Conservation (phyloP, 2,329 filamentous ascomycete genomes). For the Aotearoamyces nothofagi region DNA sequence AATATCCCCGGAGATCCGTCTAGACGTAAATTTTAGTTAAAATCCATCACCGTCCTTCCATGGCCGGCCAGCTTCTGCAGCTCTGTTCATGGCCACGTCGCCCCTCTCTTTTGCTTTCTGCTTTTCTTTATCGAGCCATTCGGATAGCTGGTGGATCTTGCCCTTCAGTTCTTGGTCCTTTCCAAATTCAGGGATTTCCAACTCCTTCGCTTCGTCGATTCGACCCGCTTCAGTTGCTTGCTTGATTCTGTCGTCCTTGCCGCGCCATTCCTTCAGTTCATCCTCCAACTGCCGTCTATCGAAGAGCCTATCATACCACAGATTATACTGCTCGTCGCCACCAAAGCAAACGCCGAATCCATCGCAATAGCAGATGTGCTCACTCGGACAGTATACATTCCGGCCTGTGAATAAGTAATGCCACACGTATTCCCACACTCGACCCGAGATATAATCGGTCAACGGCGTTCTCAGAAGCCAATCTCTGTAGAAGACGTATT, state of each 20-base stretch:
- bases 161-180: constrained; percentile 1
- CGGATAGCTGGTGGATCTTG: not conserved
- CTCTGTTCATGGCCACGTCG: constrained; percentile 1
- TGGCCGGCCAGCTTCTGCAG: constrained; percentile 1
- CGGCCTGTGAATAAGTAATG: constrained; percentile 24
- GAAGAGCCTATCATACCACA: constrained; percentile 4
- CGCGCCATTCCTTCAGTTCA: constrained; percentile 1
- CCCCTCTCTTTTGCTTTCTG: constrained; percentile 1
- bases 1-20: no score
- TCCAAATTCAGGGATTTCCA: constrained; percentile 3
- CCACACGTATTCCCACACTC: constrained; percentile 51
- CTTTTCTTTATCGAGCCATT: not conserved
- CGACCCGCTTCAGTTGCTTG: not conserved
- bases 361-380: constrained; percentile 18
- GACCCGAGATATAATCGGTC: constrained; percentile 36
- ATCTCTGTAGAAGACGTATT: constrained; percentile 39
- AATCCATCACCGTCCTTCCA: constrained; percentile 4
- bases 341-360: constrained; percentile 19
- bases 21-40: no score
- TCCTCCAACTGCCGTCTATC: constrained; percentile 1
- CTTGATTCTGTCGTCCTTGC: constrained; percentile 1
- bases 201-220: not conserved
- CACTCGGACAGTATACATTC: constrained; percentile 12
- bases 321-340: constrained; percentile 12
- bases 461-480: constrained; percentile 41